Evolutionary conservation across 805 yeast species (phyloP).

Genomic region (Candida tallmaniae): DNA sequence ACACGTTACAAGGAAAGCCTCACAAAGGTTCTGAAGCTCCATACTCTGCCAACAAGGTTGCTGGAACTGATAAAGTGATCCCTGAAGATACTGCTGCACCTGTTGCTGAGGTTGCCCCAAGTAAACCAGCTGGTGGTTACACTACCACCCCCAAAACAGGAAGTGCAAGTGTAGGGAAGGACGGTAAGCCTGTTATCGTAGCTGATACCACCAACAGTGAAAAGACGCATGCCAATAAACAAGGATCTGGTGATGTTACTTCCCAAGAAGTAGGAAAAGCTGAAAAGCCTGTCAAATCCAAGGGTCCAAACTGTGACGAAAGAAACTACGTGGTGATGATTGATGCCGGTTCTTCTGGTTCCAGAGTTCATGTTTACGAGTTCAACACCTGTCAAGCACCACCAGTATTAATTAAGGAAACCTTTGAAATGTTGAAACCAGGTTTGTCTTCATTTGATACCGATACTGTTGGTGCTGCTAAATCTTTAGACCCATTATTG

Average conservation of each 20-base stretch:
- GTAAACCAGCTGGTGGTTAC: not conserved
- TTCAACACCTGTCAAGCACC: slow-evolving; percentile 84
- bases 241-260: not conserved
- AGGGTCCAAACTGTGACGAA: slow-evolving; percentile 21
- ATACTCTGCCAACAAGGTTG: slow-evolving; percentile 18
- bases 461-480: slow-evolving; percentile 81
- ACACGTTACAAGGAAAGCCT: slow-evolving; percentile 30
- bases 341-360: slow-evolving; percentile 98
- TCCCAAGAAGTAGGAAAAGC: slow-evolving; percentile 1
- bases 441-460: slow-evolving; percentile 85
- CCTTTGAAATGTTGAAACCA: slow-evolving; percentile 84
- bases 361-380: slow-evolving; percentile 90
- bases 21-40: slow-evolving; percentile 35
- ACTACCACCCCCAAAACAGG: slow-evolving; percentile 7
- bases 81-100: slow-evolving; percentile 5
- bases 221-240: slow-evolving; percentile 12
- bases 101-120: slow-evolving; percentile 4
- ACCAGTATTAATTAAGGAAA: slow-evolving; percentile 75
- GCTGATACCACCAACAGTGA: slow-evolving; percentile 23
- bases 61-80: slow-evolving; percentile 8
- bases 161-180: slow-evolving; percentile 10
- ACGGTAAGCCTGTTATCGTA: slow-evolving; percentile 14
- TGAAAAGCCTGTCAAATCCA: slow-evolving; percentile 1
- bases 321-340: slow-evolving; percentile 84
- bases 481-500: slow-evolving; percentile 80